Evolutionary conservation across 1,284 basidiomycete species (phyloP), one percentile per base, ranked within the genome.

Genomic region (Schizopora paradoxa): DNA sequence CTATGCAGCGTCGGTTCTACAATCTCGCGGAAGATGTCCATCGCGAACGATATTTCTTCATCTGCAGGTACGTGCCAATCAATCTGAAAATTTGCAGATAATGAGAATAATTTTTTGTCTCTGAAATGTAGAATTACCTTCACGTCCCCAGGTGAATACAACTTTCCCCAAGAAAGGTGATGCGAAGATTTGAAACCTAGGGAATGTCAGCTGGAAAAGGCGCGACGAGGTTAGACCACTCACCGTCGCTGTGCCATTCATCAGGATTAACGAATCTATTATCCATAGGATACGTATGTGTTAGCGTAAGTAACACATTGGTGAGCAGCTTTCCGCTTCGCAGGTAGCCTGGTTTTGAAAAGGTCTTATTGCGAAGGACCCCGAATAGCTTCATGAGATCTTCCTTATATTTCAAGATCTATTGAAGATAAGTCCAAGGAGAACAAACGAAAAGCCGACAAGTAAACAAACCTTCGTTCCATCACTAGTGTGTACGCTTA

Each of bases 291-390:
- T 93, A 95, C 5, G 86, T 83, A 48, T 88, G 81, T 0, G 86
- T 86, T 36, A 94, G 66, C 0, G 89, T 86, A 29, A 85, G 70
- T 26, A 95, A 63, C 21, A 85, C 67, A 57, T 86, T 86, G 14
- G 84, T 83, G 21, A 95, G 61, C 10, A 95, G 67, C 61, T 86
- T 85, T 19, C 87, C 87, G 3, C 79, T 83, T 69, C 89, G 89
- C 3, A 82, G 80, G 67, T 80, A 95, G 4, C 89, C 89, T 41
- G 88, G 77, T 63, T 95, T 92, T 2, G 89, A 86, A 52, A 80
- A 76, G 6, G 87, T 83, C 55, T 82, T 81, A 43, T 81, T 70
- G 51, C 82, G 77, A 52, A 93, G 73, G 8, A 83, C 61, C 49
- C 71, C 70, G 35, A 95, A 66, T 14, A 94, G 66, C 6, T 78